A percentile compares a stretch with the other conserved stretches of the same genome.
These are phyloP conservation scores for Flagelloscypha sp. DNA, from an alignment of 768 basidiomycete species.

Conservation along the genomic window DNA sequence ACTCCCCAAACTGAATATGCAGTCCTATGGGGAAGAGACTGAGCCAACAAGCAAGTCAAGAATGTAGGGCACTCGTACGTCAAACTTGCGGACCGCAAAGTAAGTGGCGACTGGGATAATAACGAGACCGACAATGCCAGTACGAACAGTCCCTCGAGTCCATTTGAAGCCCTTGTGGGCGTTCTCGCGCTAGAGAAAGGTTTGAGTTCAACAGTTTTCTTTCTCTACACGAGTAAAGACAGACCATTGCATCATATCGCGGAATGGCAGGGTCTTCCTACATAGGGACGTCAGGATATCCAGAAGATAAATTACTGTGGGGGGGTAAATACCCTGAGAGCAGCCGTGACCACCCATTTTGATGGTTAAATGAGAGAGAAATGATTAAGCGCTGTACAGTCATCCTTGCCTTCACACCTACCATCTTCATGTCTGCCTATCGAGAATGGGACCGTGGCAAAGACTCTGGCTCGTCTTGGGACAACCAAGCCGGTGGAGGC, in stretches of 20 bases:
- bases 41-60: constrained; percentile 6
- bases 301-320: constrained; percentile 11
- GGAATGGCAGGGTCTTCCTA: constrained; percentile 44
- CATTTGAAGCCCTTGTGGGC: constrained; percentile 81
- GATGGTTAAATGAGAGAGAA: constrained; percentile 16
- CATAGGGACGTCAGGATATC: constrained; percentile 11
- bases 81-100: constrained; percentile 33
- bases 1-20: constrained; percentile 48
- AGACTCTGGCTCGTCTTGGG: constrained; percentile 43
- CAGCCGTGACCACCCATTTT: constrained; percentile 69
- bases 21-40: constrained; percentile 41
- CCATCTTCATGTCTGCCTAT: constrained; percentile 56
- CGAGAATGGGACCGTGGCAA: constrained; percentile 87
- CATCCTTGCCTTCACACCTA: constrained; percentile 21
- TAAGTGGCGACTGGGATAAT: constrained; percentile 53
- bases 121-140: constrained; percentile 53
- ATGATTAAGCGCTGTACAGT: constrained; percentile 19
- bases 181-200: constrained; percentile 57
- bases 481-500: constrained; percentile 26
- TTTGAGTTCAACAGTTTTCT: constrained; percentile 1
- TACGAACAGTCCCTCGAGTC: constrained; percentile 59
- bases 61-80: constrained; percentile 23
- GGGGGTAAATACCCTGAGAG: constrained; percentile 12
- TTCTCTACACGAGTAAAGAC: not conserved
- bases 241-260: constrained; percentile 48